phyloP scores from a whole-genome alignment of 2,329 filamentous ascomycete species.

The Diplodia intermedia region DNA sequence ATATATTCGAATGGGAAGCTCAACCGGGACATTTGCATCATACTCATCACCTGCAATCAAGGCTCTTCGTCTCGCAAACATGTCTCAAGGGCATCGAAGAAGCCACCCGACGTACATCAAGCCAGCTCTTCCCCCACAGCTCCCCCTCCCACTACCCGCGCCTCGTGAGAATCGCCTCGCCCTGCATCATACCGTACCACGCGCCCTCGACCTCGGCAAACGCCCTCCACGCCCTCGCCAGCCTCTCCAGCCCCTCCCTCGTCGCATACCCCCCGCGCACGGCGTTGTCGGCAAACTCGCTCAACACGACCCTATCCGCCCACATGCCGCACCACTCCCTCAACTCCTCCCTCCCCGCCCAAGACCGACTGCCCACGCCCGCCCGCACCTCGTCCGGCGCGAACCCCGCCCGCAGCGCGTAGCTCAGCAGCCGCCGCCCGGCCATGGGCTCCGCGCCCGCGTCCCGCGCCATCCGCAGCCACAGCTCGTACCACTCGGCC shows the following conservation, averaged over 20 bases:
- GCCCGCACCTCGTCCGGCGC: conserved; percentile 36
- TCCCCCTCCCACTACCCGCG: not conserved
- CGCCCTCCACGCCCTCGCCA: conserved; percentile 49
- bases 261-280: conserved; percentile 49
- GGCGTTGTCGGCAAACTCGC: conserved; percentile 46
- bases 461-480: conserved; percentile 43
- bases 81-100: too few relatives aligned
- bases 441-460: conserved; percentile 37
- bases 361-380: conserved; percentile 30
- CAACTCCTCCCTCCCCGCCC: conserved; percentile 41
- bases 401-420: conserved; percentile 39
- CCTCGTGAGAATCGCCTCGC: conserved; percentile 46
- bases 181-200: conserved; percentile 52
- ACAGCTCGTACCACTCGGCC: conserved; percentile 46
- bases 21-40: too few relatives aligned
- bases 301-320: conserved; percentile 47
- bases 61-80: too few relatives aligned
- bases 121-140: too few relatives aligned
- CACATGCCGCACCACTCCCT: conserved; percentile 51
- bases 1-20: too few relatives aligned
- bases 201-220: conserved; percentile 53
- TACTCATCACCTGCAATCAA: too few relatives aligned
- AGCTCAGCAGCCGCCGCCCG: conserved; percentile 41
- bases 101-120: too few relatives aligned
- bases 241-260: conserved; percentile 49